A percentile compares a stretch with the other conserved stretches of the same genome.
These are phyloP conservation scores for Aphanomyces cochlioides DNA, from an alignment of 352 stramenopile species.

Conservation along the genomic window DNA sequence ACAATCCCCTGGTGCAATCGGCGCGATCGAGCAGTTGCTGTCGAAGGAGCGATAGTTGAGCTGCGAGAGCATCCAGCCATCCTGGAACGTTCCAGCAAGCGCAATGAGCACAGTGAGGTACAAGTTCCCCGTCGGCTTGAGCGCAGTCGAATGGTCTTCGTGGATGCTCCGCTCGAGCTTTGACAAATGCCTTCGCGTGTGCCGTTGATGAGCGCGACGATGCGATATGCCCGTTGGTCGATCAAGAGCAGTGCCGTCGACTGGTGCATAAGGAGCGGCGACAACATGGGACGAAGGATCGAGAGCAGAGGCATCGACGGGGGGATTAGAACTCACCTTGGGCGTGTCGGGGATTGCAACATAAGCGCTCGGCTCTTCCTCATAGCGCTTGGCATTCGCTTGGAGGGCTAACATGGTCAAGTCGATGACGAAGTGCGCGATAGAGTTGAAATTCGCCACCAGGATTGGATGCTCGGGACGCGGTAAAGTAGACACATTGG, in stretches of 20 bases:
- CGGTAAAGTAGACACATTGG: too few relatives aligned
- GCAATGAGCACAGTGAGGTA: conserved; percentile 50
- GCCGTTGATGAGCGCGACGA: conserved; percentile 11
- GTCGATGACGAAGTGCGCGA: background rate
- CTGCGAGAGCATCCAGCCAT: conserved; percentile 57
- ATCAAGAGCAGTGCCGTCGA: background rate
- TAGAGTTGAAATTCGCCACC: background rate
- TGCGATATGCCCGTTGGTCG: background rate
- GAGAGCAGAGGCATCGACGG: too few relatives aligned
- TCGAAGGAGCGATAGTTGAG: conserved; percentile 63
- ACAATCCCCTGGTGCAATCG: conserved; percentile 10
- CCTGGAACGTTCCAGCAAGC: conserved; percentile 51
- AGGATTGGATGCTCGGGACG: too few relatives aligned
- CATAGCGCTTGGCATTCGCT: background rate
- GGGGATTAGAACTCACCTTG: background rate
- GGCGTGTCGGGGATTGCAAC: background rate
- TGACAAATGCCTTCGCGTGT: conserved; percentile 24
- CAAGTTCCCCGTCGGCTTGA: conserved; percentile 29
- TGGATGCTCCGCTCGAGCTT: conserved; percentile 19
- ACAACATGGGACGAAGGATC: too few relatives aligned
- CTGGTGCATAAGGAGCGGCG: background rate
- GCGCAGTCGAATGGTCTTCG: conserved; percentile 23
- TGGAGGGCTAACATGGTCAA: background rate
- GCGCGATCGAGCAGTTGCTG: background rate
- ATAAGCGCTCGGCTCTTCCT: background rate